Conservation (phyloP, 371 early-diverging fungal species). For the Saksenaea vasiformis region DNA sequence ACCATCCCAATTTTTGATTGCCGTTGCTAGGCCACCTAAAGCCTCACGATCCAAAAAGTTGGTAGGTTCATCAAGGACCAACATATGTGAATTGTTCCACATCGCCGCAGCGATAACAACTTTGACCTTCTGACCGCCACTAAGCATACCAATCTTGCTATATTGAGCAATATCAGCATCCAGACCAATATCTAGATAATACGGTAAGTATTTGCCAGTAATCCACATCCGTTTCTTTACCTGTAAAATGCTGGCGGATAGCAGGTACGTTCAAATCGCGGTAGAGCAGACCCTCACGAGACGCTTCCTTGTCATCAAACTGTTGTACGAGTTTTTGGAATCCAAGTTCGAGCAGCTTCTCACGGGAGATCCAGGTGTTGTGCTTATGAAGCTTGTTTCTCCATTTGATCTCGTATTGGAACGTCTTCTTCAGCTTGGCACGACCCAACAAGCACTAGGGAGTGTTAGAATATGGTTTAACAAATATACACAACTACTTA, state of each 20-base stretch:
- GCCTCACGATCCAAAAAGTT: slow-evolving; percentile 90
- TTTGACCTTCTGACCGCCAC: slow-evolving; percentile 90
- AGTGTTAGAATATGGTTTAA: neutral
- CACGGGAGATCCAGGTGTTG: slow-evolving; percentile 76
- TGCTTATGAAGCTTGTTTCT: slow-evolving; percentile 63
- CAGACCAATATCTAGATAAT: slow-evolving; percentile 66
- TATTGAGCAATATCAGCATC: slow-evolving; percentile 78
- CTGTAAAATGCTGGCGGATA: slow-evolving; percentile 67
- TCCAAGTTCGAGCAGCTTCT: slow-evolving; percentile 70
- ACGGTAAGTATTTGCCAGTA: neutral
- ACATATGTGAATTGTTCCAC: slow-evolving; percentile 84
- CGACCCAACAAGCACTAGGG: slow-evolving; percentile 63
- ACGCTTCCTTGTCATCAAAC: slow-evolving; percentile 80
- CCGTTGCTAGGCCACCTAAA: slow-evolving; percentile 81
- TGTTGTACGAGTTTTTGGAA: slow-evolving; percentile 76
- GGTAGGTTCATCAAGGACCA: slow-evolving; percentile 85
- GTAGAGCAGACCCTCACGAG: slow-evolving; percentile 73
- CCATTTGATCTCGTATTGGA: slow-evolving; percentile 86
- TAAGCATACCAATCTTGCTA: slow-evolving; percentile 70
- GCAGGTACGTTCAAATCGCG: slow-evolving; percentile 67
- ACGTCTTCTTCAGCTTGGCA: slow-evolving; percentile 79
- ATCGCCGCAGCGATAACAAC: slow-evolving; percentile 84
- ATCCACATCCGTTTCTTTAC: slow-evolving; percentile 2
- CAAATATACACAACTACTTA: slow-evolving; percentile 5
- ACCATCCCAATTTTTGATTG: slow-evolving; percentile 81